These are phyloP conservation scores for Stramenopiles sp. DNA, from an alignment of 352 stramenopile genomes.

Conservation along the genomic window DNA sequence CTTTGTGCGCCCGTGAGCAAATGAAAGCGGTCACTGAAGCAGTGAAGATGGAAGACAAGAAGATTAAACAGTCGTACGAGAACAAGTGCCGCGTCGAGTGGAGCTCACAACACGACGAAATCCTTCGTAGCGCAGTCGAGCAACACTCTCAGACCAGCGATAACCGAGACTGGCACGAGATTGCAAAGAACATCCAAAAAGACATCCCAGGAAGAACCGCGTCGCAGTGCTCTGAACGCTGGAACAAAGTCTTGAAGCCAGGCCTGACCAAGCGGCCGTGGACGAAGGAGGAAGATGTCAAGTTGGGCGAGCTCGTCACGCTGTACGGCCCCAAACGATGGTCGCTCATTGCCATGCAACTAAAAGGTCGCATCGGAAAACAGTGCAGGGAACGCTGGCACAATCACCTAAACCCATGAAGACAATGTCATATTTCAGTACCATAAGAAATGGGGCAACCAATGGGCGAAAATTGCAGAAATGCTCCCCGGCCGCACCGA, in stretches of 20 bases:
- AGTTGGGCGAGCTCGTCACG: slow-evolving; percentile 59
- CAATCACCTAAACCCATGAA: slow-evolving; percentile 66
- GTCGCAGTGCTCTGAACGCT: slow-evolving; percentile 83
- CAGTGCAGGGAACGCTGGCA: slow-evolving; percentile 64
- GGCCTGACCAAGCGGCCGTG: slow-evolving; percentile 41
- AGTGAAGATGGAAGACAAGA: neutral
- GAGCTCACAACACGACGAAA: neutral
- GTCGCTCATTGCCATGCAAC: slow-evolving; percentile 61
- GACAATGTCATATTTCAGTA: slow-evolving; percentile 67
- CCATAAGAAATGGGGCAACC: slow-evolving; percentile 53
- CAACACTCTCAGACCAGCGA: neutral
- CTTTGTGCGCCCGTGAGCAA: no score
- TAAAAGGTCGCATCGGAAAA: slow-evolving; percentile 58
- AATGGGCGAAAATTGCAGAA: slow-evolving; percentile 70
- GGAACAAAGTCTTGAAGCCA: slow-evolving; percentile 74
- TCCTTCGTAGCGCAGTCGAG: neutral
- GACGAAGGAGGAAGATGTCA: slow-evolving; percentile 42
- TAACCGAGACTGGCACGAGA: neutral
- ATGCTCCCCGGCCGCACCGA: slow-evolving; percentile 63
- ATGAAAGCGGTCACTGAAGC: neutral
- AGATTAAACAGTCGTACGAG: neutral
- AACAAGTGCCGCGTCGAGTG: neutral
- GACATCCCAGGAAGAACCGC: slow-evolving; percentile 42
- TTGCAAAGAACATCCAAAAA: neutral
- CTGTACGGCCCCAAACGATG: slow-evolving; percentile 63